phyloP scores from a whole-genome alignment of 2,329 filamentous ascomycete species.

The Talaromyces sp. region DNA sequence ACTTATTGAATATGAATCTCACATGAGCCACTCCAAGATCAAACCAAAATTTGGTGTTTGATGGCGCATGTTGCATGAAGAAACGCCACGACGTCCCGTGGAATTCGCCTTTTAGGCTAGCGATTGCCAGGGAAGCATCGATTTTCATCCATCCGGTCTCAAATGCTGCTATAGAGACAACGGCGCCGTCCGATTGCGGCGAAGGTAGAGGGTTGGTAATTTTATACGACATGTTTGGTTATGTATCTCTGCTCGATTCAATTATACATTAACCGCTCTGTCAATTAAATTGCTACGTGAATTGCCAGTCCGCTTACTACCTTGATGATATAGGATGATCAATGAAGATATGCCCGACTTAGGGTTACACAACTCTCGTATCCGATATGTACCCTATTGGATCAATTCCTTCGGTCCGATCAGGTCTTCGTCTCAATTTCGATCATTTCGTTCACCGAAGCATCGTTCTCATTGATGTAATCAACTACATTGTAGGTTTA shows the following conservation, averaged over 20 bases:
- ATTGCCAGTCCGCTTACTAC: neutral
- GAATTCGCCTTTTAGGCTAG: neutral
- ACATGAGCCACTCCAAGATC: slow-evolving; percentile 14
- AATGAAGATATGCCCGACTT: neutral
- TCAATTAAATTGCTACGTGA: neutral
- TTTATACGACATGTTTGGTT: slow-evolving; percentile 12
- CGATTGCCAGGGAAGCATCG: slow-evolving; percentile 6
- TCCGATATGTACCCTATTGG: neutral
- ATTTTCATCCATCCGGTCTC: slow-evolving; percentile 12
- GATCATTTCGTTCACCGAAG: neutral
- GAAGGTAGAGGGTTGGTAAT: slow-evolving; percentile 4
- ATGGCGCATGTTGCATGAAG: slow-evolving; percentile 9
- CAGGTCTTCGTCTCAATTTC: neutral
- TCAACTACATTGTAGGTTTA: neutral
- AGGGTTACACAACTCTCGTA: neutral
- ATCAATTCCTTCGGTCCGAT: neutral
- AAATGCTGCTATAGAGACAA: slow-evolving; percentile 12
- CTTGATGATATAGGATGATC: neutral
- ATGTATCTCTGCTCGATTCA: neutral
- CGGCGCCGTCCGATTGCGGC: neutral
- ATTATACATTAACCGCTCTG: neutral
- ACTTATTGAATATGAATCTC: neutral
- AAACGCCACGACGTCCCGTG: slow-evolving; percentile 10
- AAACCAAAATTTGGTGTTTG: slow-evolving; percentile 15
- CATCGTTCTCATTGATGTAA: neutral